Conservation (phyloP, 345 rosid genomes). For the Boechera stricta region DNA sequence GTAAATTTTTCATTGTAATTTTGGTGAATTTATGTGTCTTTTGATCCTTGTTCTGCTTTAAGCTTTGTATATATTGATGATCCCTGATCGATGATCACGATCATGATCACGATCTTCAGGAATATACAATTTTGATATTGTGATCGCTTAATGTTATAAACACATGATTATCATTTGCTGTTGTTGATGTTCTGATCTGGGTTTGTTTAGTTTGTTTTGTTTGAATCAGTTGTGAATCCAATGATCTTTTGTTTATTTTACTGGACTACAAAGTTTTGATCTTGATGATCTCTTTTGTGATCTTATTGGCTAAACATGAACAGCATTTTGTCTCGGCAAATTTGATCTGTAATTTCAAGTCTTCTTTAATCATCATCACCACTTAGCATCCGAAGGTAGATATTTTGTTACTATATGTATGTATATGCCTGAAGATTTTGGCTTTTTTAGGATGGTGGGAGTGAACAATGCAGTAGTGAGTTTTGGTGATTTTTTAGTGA, state of each 20-base stretch:
- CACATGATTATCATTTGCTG: slow-evolving; percentile 12
- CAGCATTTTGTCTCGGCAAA: slow-evolving; percentile 19
- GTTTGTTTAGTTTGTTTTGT: slow-evolving; percentile 16
- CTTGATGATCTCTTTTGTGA: slow-evolving; percentile 37
- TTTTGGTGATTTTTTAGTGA: slow-evolving; percentile 1
- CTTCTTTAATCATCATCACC: background rate
- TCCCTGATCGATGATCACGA: slow-evolving; percentile 32
- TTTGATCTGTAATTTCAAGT: background rate
- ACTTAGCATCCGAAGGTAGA: slow-evolving; percentile 32
- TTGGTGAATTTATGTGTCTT: slow-evolving; percentile 8
- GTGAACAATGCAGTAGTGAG: slow-evolving; percentile 30
- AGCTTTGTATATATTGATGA: slow-evolving; percentile 21
- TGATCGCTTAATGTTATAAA: slow-evolving; percentile 33
- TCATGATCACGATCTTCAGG: slow-evolving; percentile 12
- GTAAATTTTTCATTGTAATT: slow-evolving; percentile 24
- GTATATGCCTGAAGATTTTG: background rate
- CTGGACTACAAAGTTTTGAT: slow-evolving; percentile 6
- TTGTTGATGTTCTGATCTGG: slow-evolving; percentile 36
- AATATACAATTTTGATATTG: background rate
- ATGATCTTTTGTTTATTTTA: slow-evolving; percentile 13
- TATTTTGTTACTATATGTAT: slow-evolving; percentile 23
- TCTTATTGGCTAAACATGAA: slow-evolving; percentile 35
- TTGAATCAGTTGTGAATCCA: slow-evolving; percentile 22
- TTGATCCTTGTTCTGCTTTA: slow-evolving; percentile 19
- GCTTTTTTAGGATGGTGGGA: slow-evolving; percentile 4